Evolutionary conservation across 2,329 filamentous ascomycete species (phyloP).

Genomic region (Hypoxylon sp.): DNA sequence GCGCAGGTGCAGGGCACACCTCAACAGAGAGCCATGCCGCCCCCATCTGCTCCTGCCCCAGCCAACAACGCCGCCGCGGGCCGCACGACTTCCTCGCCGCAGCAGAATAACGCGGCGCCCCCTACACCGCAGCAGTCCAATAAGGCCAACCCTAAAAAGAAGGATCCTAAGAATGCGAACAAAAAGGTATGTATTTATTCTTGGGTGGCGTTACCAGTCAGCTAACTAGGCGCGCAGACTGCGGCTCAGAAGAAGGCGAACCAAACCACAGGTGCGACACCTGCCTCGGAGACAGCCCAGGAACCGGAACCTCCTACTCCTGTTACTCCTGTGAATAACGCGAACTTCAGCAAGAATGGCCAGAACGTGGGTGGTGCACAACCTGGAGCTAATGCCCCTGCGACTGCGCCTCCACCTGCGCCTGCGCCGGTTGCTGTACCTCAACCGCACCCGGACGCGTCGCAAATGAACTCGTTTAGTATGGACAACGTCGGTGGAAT

Average conservation of each 20-base stretch:
- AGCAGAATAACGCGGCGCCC: conserved; percentile 74
- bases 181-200: conserved; percentile 69
- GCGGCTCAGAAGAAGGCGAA: conserved; percentile 73
- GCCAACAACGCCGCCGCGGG: conserved; percentile 60
- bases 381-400: conserved; percentile 58
- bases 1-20: conserved; percentile 74
- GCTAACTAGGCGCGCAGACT: conserved; percentile 57
- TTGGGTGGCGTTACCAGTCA: conserved; percentile 19
- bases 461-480: conserved; percentile 59
- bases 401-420: conserved; percentile 58
- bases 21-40: conserved; percentile 78
- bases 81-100: conserved; percentile 71
- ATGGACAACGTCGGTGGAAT: conserved; percentile 60
- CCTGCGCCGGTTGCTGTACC: conserved; percentile 59
- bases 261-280: conserved; percentile 67
- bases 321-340: conserved; percentile 68
- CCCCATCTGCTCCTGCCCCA: conserved; percentile 70
- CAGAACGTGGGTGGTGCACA: conserved; percentile 57
- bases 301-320: conserved; percentile 72
- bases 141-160: conserved; percentile 84
- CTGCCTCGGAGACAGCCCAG: conserved; percentile 66
- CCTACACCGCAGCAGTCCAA: conserved; percentile 80
- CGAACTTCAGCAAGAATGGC: conserved; percentile 62
- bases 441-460: conserved; percentile 61
- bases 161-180: conserved; percentile 74